Percentiles rank a stretch among this genome's conserved stretches.
phyloP scores from a whole-genome alignment of 495 filamentous ascomycete species.

The Tuber aestivum region DNA sequence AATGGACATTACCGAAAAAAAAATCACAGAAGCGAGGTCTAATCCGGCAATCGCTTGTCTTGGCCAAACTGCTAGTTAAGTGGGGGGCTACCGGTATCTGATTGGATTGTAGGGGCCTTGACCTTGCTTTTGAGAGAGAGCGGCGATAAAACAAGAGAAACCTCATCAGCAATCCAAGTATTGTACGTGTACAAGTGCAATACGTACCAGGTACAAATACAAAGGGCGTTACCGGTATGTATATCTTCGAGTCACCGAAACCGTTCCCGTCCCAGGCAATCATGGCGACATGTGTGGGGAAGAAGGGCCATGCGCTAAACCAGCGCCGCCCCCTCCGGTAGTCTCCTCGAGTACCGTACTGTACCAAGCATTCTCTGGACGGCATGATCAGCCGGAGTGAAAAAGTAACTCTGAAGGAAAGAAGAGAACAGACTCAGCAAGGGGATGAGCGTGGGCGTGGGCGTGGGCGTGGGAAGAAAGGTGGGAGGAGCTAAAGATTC shows the following conservation, averaged over 20 bases:
- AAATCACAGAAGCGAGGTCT: conserved; percentile 21
- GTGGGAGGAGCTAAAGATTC: conserved; percentile 21
- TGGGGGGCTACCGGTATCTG: not conserved
- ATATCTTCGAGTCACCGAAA: conserved; percentile 17
- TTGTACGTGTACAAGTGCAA: not conserved
- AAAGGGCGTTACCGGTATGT: not conserved
- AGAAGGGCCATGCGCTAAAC: conserved; percentile 13
- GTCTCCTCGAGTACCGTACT: no score
- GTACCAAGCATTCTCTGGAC: not conserved
- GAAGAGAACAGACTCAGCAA: not conserved
- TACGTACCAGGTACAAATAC: no score
- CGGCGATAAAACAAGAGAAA: not conserved
- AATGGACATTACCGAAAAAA: conserved; percentile 9
- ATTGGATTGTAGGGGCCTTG: not conserved
- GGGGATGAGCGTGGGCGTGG: conserved; percentile 17
- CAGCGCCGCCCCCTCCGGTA: not conserved
- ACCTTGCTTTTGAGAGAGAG: not conserved
- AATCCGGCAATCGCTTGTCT: conserved; percentile 19
- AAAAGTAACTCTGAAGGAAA: conserved; percentile 3
- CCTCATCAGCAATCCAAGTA: not conserved
- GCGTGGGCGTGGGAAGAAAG: conserved; percentile 14
- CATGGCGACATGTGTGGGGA: conserved; percentile 40
- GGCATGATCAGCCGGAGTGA: conserved; percentile 34
- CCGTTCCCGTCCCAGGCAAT: conserved; percentile 30
- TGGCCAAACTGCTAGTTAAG: not conserved